Evolutionary conservation across 352 stramenopile species (phyloP).

Genomic region (Phytophthora fragariae): DNA sequence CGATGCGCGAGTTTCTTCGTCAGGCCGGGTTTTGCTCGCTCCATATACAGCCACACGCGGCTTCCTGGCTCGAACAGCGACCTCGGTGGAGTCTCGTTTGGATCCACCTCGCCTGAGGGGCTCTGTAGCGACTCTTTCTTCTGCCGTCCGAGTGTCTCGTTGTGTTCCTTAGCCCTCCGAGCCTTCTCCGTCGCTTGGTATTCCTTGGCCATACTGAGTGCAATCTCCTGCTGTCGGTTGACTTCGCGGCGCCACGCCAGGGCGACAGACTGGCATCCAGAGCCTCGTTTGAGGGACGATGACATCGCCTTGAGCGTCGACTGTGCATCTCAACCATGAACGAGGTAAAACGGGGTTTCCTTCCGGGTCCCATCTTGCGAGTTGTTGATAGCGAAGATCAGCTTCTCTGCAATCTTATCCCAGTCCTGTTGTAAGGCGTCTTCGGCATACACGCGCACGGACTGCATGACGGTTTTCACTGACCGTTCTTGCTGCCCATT

Average conservation of each 20-base stretch:
- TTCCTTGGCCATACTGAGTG: neutral
- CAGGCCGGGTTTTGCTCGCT: too few relatives aligned
- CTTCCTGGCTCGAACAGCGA: too few relatives aligned
- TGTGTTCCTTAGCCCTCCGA: neutral
- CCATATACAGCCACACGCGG: too few relatives aligned
- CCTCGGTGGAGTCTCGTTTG: too few relatives aligned
- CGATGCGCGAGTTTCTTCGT: too few relatives aligned
- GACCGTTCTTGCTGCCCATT: slow-evolving; percentile 11
- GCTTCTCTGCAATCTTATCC: slow-evolving; percentile 11
- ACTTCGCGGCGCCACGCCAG: neutral
- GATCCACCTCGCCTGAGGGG: too few relatives aligned
- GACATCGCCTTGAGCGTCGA: neutral
- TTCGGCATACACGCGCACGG: slow-evolving; percentile 9
- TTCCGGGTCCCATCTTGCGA: neutral
- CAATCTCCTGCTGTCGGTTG: slow-evolving; percentile 11
- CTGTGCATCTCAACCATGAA: neutral
- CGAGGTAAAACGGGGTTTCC: neutral
- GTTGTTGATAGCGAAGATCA: slow-evolving; percentile 7
- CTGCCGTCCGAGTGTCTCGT: neutral
- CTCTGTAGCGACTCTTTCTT: neutral
- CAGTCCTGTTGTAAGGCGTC: slow-evolving; percentile 12
- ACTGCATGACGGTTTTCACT: slow-evolving; percentile 12
- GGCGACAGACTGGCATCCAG: neutral
- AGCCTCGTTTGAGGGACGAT: neutral
- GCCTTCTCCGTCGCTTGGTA: neutral